Evolutionary conservation across 2,329 filamentous ascomycete species (phyloP).

Genomic region (Phoma sp.): DNA sequence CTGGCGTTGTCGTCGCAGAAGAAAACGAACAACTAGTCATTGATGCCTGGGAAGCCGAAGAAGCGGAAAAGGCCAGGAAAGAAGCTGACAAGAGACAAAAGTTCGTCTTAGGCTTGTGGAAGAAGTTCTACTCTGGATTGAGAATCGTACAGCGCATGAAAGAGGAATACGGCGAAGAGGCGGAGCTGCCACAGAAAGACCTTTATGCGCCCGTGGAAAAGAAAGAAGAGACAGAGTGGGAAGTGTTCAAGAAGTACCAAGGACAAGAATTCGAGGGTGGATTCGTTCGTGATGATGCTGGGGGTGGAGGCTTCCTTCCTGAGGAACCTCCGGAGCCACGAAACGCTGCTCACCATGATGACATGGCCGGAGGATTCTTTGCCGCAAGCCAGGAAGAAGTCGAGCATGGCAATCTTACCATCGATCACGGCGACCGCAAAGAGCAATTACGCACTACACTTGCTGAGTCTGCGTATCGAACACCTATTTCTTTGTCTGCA

Average conservation of each 20-base stretch:
- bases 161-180: conserved; percentile 41
- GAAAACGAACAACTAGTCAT: conserved; percentile 77
- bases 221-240: conserved; percentile 58
- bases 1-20: conserved; percentile 84
- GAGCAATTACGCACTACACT: background rate
- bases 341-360: conserved; percentile 16
- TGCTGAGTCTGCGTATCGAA: conserved; percentile 28
- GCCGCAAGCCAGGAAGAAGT: conserved; percentile 45
- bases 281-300: conserved; percentile 44
- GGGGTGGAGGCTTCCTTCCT: conserved; percentile 22
- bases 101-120: conserved; percentile 76
- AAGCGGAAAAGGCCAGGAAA: conserved; percentile 75
- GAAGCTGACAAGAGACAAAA: conserved; percentile 85
- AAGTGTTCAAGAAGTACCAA: conserved; percentile 34
- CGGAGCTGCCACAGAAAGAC: conserved; percentile 65
- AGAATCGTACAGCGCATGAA: conserved; percentile 65
- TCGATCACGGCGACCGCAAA: conserved; percentile 39
- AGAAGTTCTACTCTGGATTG: conserved; percentile 84
- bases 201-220: conserved; percentile 49
- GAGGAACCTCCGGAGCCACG: conserved; percentile 10
- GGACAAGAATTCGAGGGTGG: conserved; percentile 49
- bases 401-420: conserved; percentile 37
- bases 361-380: conserved; percentile 45
- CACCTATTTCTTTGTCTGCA: conserved; percentile 46
- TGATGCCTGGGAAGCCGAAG: conserved; percentile 74